These are phyloP conservation scores for Nothophytophthora sp. DNA, from an alignment of 352 stramenopile species.

Conservation along the genomic window DNA sequence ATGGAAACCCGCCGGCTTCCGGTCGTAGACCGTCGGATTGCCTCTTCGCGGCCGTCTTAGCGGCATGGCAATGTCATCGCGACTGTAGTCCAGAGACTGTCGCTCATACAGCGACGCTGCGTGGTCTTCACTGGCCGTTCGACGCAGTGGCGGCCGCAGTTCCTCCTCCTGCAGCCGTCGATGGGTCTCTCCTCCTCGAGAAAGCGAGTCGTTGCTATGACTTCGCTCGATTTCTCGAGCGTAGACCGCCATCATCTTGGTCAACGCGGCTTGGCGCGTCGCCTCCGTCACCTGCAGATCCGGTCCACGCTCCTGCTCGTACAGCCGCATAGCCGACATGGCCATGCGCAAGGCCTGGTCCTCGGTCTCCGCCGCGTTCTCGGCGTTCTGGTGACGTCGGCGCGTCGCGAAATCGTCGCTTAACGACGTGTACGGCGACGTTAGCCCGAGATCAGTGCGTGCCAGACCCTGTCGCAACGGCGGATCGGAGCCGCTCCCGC, in stretches of 20 bases:
- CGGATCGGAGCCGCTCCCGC: conserved; percentile 10
- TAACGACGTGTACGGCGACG: conserved; percentile 18
- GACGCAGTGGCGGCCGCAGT: conserved; percentile 14
- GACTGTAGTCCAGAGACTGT: conserved; percentile 11
- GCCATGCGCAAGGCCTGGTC: conserved; percentile 68
- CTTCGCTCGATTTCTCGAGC: conserved; percentile 64
- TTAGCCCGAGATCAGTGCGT: conserved; percentile 11
- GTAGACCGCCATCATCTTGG: conserved; percentile 83
- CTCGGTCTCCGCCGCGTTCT: conserved; percentile 19
- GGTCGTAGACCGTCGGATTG: too few species aligned
- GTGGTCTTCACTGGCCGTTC: conserved; percentile 27
- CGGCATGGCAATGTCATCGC: conserved; percentile 2
- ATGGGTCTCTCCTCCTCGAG: conserved; percentile 16
- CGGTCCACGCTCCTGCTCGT: conserved; percentile 60
- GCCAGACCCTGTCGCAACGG: conserved; percentile 3
- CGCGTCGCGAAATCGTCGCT: conserved; percentile 24
- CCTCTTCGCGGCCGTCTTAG: conserved; percentile 7
- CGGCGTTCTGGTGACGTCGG: conserved; percentile 15
- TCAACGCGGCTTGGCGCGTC: conserved; percentile 53
- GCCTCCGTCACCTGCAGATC: conserved; percentile 52
- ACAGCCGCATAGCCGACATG: conserved; percentile 76
- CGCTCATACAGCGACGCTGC: conserved; percentile 17
- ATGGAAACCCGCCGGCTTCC: too few species aligned
- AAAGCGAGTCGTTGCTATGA: conserved; percentile 10
- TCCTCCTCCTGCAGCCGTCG: conserved; percentile 14